Percentiles rank a stretch among this genome's conserved stretches.
Conservation (phyloP, 257 asterid species). For the Petunia secreta region DNA sequence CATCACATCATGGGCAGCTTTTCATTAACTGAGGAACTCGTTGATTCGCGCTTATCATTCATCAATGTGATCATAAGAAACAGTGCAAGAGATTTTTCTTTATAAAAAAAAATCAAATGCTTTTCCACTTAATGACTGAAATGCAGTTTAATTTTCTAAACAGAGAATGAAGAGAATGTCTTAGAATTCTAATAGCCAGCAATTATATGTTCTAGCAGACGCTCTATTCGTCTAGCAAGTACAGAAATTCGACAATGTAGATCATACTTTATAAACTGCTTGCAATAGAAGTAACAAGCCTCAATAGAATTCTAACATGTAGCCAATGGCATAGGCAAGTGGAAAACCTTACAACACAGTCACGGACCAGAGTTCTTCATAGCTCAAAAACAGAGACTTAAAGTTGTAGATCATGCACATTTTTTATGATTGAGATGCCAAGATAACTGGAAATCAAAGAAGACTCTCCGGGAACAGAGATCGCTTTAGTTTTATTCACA, state of each 20-base stretch:
- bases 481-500: constrained; percentile 44
- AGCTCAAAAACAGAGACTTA: neutral
- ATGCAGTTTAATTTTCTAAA: neutral
- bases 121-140: neutral
- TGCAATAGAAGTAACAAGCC: too few species aligned
- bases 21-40: neutral
- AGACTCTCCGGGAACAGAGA: neutral
- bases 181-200: neutral
- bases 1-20: neutral
- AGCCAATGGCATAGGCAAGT: too few species aligned
- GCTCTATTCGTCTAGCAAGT: neutral
- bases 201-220: neutral
- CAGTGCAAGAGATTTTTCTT: too few species aligned
- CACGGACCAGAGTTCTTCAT: too few species aligned
- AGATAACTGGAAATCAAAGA: neutral
- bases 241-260: neutral
- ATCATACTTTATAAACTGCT: too few species aligned
- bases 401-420: neutral
- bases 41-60: neutral
- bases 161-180: neutral
- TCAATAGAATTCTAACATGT: too few species aligned
- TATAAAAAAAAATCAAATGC: neutral
- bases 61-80: neutral
- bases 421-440: neutral
- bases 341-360: too few species aligned